Conservation (phyloP, 352 stramenopile genomes). For the Elongisporangium undulatum region DNA sequence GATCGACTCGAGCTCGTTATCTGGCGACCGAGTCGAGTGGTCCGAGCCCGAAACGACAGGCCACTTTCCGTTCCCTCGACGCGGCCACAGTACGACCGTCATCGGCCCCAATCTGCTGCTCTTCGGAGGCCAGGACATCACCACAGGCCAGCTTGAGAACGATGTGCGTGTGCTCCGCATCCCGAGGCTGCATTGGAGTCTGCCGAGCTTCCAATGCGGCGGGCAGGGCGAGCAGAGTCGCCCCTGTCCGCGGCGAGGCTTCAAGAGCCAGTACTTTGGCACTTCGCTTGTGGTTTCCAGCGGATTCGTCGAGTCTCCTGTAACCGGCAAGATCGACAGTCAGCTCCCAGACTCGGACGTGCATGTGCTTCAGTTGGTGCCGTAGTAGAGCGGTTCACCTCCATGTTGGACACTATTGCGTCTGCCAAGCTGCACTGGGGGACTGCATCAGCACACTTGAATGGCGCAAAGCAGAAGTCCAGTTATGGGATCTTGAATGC, state of each 20-base stretch:
- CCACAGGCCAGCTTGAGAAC: conserved; percentile 39
- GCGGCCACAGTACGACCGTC: conserved; percentile 54
- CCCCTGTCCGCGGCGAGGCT: conserved; percentile 59
- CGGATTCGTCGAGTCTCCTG: conserved; percentile 44
- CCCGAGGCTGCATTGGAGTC: conserved; percentile 22
- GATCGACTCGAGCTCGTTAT: conserved; percentile 5
- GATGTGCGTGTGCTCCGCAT: conserved; percentile 47
- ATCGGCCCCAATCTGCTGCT: conserved; percentile 57
- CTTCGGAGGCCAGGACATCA: conserved; percentile 54
- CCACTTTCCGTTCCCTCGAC: conserved; percentile 31
- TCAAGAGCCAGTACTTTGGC: conserved; percentile 79
- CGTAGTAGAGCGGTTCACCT: background rate
- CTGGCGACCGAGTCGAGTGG: conserved; percentile 28
- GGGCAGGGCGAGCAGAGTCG: background rate
- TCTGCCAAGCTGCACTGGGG: too few relatives aligned
- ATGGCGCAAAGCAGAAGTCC: too few relatives aligned
- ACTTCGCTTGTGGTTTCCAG: conserved; percentile 71
- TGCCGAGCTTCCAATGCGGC: background rate
- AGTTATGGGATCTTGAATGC: too few relatives aligned
- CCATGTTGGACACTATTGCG: too few relatives aligned
- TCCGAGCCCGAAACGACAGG: conserved; percentile 25
- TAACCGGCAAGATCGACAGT: conserved; percentile 36
- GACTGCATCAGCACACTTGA: too few relatives aligned
- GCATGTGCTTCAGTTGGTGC: conserved; percentile 23
- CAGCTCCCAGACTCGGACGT: conserved; percentile 63